Evolutionary conservation across 352 stramenopile genomes (phyloP).

Genomic region (Pythium aquatile): DNA sequence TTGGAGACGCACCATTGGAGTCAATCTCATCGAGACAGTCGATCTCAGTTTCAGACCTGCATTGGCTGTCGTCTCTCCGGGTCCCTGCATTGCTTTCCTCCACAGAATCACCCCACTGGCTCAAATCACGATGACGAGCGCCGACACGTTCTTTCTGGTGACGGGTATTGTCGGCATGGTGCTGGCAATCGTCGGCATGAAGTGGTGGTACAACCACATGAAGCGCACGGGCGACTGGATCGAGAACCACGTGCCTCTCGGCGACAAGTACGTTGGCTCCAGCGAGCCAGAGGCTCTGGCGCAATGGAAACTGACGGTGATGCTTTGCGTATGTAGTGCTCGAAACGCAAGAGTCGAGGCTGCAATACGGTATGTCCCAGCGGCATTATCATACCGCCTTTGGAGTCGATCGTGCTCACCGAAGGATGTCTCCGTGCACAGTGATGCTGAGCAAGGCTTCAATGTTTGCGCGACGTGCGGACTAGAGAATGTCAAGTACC

Average conservation of each 20-base stretch:
- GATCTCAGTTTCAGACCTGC: too few relatives aligned
- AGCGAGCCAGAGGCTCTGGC: too few relatives aligned
- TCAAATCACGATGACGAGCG: background rate
- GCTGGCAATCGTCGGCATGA: background rate
- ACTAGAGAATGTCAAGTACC: conserved; percentile 14
- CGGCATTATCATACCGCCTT: background rate
- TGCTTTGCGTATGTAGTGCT: background rate
- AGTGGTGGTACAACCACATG: background rate
- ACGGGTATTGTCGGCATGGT: background rate
- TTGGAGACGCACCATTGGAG: background rate
- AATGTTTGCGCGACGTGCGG: conserved; percentile 13
- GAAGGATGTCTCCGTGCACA: background rate
- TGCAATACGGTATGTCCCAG: conserved; percentile 9
- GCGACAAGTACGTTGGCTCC: conserved; percentile 12
- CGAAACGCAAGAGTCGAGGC: conserved; percentile 7
- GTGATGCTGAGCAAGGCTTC: conserved; percentile 18
- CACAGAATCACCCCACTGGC: too few relatives aligned
- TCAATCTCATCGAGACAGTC: too few relatives aligned
- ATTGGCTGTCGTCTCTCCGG: too few relatives aligned
- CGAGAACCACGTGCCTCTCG: conserved; percentile 14
- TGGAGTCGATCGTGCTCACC: background rate
- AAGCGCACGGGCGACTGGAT: conserved; percentile 10
- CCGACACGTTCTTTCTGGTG: background rate
- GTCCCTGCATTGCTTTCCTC: too few relatives aligned
- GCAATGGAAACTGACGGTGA: background rate